Evolutionary conservation across 176 grass and related monocot species (phyloP).

Genomic region (Coix lacrymajobi): DNA sequence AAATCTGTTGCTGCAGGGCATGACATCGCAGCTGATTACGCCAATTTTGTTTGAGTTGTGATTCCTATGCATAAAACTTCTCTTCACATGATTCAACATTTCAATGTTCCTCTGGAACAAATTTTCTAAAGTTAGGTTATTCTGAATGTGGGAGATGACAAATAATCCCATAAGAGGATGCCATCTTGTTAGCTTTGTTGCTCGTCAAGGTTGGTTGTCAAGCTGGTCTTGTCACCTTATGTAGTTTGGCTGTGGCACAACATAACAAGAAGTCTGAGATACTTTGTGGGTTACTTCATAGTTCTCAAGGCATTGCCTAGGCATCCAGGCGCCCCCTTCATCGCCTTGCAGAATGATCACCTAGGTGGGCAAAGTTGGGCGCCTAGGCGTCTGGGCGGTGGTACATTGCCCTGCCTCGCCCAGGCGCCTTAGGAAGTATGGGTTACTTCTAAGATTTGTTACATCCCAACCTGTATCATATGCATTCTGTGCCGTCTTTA

Average conservation of each 20-base stretch:
- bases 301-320: too few relatives aligned
- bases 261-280: background rate
- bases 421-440: too few relatives aligned
- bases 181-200: background rate
- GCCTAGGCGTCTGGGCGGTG: too few relatives aligned
- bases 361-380: too few relatives aligned
- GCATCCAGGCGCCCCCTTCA: too few relatives aligned
- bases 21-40: background rate
- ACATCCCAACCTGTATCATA: background rate
- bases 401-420: too few relatives aligned
- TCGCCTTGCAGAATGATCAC: too few relatives aligned
- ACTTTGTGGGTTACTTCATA: background rate
- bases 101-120: background rate
- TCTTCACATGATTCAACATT: background rate
- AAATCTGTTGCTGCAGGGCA: background rate
- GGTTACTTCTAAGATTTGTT: constrained; percentile 5
- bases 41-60: background rate
- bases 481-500: background rate
- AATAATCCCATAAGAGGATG: background rate
- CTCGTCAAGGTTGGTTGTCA: background rate
- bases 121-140: background rate
- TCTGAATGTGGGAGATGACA: background rate
- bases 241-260: background rate
- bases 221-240: background rate
- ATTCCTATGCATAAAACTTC: background rate